Percentiles rank a stretch among this genome's conserved stretches.
Evolutionary conservation across 1,284 basidiomycete species (phyloP).

Genomic region (Sporisorium graminicola): DNA sequence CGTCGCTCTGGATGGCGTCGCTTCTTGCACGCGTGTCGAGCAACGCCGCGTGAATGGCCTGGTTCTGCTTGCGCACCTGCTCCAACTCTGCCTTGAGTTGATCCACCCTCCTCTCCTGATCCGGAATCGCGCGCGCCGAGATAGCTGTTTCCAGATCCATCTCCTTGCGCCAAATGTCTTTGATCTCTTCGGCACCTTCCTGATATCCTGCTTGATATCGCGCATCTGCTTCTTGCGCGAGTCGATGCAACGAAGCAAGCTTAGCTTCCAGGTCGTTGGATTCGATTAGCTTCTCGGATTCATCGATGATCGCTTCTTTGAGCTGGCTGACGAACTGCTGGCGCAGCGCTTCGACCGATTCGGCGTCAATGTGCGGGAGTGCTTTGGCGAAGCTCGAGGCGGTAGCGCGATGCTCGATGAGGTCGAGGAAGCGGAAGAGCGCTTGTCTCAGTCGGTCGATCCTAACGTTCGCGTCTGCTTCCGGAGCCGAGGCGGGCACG

Average conservation of each 20-base stretch:
- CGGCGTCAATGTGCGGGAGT: slow-evolving; percentile 46
- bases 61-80: slow-evolving; percentile 26
- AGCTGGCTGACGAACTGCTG: slow-evolving; percentile 56
- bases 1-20: slow-evolving; percentile 25
- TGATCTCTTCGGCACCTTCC: slow-evolving; percentile 38
- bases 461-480: slow-evolving; percentile 28
- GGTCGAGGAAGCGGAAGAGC: slow-evolving; percentile 56
- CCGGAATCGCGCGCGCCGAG: slow-evolving; percentile 54
- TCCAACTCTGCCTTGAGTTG: slow-evolving; percentile 41
- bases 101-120: slow-evolving; percentile 43
- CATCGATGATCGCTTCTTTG: slow-evolving; percentile 55
- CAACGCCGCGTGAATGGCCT: slow-evolving; percentile 16
- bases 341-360: slow-evolving; percentile 49
- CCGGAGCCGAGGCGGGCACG: slow-evolving; percentile 1
- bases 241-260: slow-evolving; percentile 48
- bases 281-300: slow-evolving; percentile 52
- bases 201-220: slow-evolving; percentile 39
- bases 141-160: slow-evolving; percentile 58
- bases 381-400: slow-evolving; percentile 47
- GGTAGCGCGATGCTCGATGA: slow-evolving; percentile 59
- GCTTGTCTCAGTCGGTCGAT: slow-evolving; percentile 57
- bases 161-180: slow-evolving; percentile 61
- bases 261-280: slow-evolving; percentile 53
- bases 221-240: slow-evolving; percentile 58
- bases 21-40: slow-evolving; percentile 5